These are phyloP conservation scores for Sarcodon aspratus DNA, from an alignment of 768 basidiomycete species.

Conservation along the genomic window DNA sequence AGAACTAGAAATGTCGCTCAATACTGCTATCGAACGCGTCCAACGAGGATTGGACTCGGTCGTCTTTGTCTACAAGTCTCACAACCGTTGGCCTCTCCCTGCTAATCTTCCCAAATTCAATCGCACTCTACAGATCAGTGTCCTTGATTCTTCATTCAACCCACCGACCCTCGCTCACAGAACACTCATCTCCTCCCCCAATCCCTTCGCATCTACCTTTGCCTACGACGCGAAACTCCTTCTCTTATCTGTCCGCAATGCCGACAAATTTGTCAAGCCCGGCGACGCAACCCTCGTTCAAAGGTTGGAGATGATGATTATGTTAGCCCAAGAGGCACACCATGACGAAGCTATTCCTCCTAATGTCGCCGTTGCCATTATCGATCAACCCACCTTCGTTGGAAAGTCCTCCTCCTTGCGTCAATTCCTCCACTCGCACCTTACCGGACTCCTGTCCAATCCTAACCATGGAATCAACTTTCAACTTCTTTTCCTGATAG, in stretches of 20 bases:
- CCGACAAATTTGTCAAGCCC: conserved; percentile 64
- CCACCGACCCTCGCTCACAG: conserved; percentile 83
- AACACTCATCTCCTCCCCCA: conserved; percentile 46
- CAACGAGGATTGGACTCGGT: conserved; percentile 34
- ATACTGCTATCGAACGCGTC: conserved; percentile 19
- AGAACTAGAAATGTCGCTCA: too few species aligned
- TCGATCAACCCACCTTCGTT: conserved; percentile 84
- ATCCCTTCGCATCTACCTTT: conserved; percentile 10
- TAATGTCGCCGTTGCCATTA: conserved; percentile 69
- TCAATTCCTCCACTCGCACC: conserved; percentile 31
- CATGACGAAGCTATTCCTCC: not conserved
- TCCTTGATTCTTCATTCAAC: conserved; percentile 92
- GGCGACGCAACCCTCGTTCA: conserved; percentile 69
- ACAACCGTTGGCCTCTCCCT: conserved; percentile 55
- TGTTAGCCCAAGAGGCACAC: conserved; percentile 38
- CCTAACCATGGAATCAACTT: not conserved
- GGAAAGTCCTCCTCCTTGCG: conserved; percentile 60
- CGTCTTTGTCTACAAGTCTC: conserved; percentile 52
- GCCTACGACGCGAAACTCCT: conserved; percentile 69
- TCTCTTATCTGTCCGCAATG: conserved; percentile 77
- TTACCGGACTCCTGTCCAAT: conserved; percentile 11
- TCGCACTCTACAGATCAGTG: conserved; percentile 38
- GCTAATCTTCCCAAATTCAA: conserved; percentile 7
- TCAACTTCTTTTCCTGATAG: conserved; percentile 16
- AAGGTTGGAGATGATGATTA: conserved; percentile 78